Evolutionary conservation across 2,329 filamentous ascomycete species (phyloP).

Genomic region (Herpotrichia juniperi): DNA sequence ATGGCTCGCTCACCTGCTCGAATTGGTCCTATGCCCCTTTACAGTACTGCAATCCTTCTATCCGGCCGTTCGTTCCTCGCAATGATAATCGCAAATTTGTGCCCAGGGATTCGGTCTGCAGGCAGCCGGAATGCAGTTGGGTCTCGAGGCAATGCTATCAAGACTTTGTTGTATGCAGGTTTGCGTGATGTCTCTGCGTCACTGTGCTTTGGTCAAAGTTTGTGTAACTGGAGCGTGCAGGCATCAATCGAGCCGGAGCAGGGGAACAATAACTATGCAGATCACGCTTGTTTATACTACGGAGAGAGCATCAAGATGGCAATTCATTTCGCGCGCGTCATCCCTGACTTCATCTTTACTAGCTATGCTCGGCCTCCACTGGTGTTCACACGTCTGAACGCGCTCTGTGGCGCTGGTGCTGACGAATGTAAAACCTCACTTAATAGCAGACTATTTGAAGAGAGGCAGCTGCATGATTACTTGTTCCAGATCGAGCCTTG

Average conservation of each 20-base stretch:
- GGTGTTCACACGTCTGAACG: conserved; percentile 33
- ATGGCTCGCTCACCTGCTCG: conserved; percentile 18
- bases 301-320: conserved; percentile 27
- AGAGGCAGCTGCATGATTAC: neutral
- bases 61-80: conserved; percentile 4
- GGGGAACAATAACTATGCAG: conserved; percentile 40
- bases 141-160: no score
- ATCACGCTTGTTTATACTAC: conserved; percentile 29
- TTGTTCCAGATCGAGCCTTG: conserved; percentile 4
- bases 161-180: conserved; percentile 12
- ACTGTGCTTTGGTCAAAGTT: conserved; percentile 27
- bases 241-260: conserved; percentile 27
- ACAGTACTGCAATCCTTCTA: conserved; percentile 11
- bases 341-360: conserved; percentile 33
- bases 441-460: neutral
- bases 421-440: conserved; percentile 27
- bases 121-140: conserved; percentile 5
- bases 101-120: conserved; percentile 1
- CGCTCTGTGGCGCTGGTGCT: conserved; percentile 39
- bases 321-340: conserved; percentile 27
- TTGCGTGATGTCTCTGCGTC: conserved; percentile 17
- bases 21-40: conserved; percentile 19
- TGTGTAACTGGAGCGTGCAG: conserved; percentile 24
- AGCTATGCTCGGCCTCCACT: conserved; percentile 31
- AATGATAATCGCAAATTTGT: conserved; percentile 13